Base-by-base conservation (phyloP, 2,329 filamentous ascomycete genomes). In the Calonectria leucothoes region DNA sequence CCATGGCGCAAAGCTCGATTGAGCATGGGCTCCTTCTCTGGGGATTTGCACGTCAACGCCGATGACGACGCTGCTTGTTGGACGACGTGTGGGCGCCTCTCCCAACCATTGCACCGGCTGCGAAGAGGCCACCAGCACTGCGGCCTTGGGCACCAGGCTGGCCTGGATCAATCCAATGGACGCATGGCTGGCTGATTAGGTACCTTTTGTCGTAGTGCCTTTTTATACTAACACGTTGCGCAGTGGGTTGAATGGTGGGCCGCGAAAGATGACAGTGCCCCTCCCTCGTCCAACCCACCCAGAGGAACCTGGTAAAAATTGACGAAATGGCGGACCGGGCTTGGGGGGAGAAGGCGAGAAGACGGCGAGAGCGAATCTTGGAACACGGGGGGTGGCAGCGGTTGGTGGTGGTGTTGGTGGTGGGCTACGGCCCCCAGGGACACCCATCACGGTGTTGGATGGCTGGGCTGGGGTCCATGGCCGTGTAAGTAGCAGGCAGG, bases 241-340 rank as follows among this genome's bases (percentile, higher is more conserved):
- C 20, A 11, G 59, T 64, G 59, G 59, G 59, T 64, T 64, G 59
- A 48, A 23, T 31, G 39, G 59, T 64, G 59, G 59, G 59, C 59
- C 39, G 37, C 37, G 23, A 61, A 64, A 64, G 59, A 45, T 45
- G 59, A 45, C 39, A n/a, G 59, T 33, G 25, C 59, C 37, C 59
- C 35, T 29, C 55, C 55, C 55, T 42, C 55, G 33, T 61, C 55
- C n/a, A 55, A 14, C 33, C 57, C 57, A 27, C 35, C 37, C 35
- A 29, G 57, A 39, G 35, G 23, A 63, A 27, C 49, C 42, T 23
- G 49, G 25, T 31, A 52, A 52, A 52, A 39, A 39, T 63, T 63
- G 57, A 35, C n/a, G 23, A 29, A 63, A 63, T 39, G 57, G 57
- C 35, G 57, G 57, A 42, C 57, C 37, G 33, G 35, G 57, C 35